Evolutionary conservation across 306 rosid genomes (phyloP).

Genomic region (Prunus salicina): DNA sequence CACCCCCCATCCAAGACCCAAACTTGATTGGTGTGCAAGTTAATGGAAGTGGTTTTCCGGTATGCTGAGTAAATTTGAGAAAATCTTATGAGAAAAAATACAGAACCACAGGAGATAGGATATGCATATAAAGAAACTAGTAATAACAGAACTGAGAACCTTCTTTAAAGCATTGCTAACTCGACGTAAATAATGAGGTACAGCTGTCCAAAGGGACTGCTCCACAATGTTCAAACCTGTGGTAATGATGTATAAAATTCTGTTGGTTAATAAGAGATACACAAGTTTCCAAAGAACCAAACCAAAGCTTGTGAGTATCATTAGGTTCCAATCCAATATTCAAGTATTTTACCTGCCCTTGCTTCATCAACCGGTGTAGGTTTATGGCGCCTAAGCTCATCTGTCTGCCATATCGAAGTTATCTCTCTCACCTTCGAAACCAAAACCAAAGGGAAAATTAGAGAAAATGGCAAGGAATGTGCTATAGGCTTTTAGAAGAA

Average conservation of each 20-base stretch:
- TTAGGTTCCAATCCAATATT: slow-evolving; percentile 4
- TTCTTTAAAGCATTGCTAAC: slow-evolving; percentile 94
- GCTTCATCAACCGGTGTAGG: slow-evolving; percentile 99
- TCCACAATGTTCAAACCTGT: slow-evolving; percentile 92
- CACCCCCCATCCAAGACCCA: slow-evolving; percentile 99
- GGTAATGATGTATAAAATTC: slow-evolving; percentile 15
- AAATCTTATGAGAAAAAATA: not conserved
- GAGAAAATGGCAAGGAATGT: not conserved
- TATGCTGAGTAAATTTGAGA: slow-evolving; percentile 52
- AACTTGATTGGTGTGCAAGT: slow-evolving; percentile 89
- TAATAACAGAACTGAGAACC: slow-evolving; percentile 40
- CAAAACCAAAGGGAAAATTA: slow-evolving; percentile 16
- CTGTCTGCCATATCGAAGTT: slow-evolving; percentile 97
- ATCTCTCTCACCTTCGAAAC: slow-evolving; percentile 84
- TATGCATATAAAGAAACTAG: slow-evolving; percentile 10
- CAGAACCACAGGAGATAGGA: not conserved
- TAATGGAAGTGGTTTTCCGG: slow-evolving; percentile 89
- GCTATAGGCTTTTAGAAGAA: slow-evolving; percentile 25
- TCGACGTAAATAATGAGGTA: slow-evolving; percentile 92
- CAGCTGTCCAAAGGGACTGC: slow-evolving; percentile 96
- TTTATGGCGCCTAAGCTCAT: slow-evolving; percentile 85
- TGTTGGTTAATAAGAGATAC: slow-evolving; percentile 7
- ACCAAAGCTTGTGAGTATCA: slow-evolving; percentile 13
- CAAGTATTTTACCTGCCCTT: slow-evolving; percentile 65
- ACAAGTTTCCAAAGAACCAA: not conserved